Evolutionary conservation across 768 basidiomycete genomes (phyloP).

Genomic region (Podaxis sp.): DNA sequence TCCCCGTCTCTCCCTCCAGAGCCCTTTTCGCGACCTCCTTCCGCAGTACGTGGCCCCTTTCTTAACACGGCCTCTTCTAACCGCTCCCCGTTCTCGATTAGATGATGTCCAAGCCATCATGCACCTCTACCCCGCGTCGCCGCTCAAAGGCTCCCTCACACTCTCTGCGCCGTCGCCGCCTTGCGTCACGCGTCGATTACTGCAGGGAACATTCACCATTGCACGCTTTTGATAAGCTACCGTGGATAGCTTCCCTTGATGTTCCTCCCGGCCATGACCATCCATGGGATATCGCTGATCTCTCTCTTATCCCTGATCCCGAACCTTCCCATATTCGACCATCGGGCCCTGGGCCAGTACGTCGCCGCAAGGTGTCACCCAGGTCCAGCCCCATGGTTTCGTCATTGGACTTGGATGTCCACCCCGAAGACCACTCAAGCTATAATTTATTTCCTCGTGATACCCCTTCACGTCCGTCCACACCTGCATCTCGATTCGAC

Average conservation of each 20-base stretch:
- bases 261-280: constrained; percentile 37
- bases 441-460: constrained; percentile 11
- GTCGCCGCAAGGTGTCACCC: constrained; percentile 52
- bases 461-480: constrained; percentile 20
- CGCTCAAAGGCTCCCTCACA: constrained; percentile 28
- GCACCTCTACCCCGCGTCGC: constrained; percentile 37
- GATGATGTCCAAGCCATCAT: constrained; percentile 18
- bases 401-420: constrained; percentile 10
- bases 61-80: constrained; percentile 11
- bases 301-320: constrained; percentile 51
- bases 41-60: constrained; percentile 16
- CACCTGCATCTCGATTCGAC: constrained; percentile 37
- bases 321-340: constrained; percentile 19
- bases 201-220: constrained; percentile 27
- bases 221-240: constrained; percentile 57
- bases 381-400: constrained; percentile 46
- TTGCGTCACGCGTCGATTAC: constrained; percentile 24
- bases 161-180: constrained; percentile 28
- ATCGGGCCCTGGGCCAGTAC: constrained; percentile 50
- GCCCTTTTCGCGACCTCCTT: constrained; percentile 5
- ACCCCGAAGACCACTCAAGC: constrained; percentile 5
- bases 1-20: constrained; percentile 29
- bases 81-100: constrained; percentile 1
- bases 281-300: constrained; percentile 60
- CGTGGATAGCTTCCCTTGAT: constrained; percentile 66